Evolutionary conservation across 208 protist genomes (phyloP).

Genomic region (Naegleria gruberi): DNA sequence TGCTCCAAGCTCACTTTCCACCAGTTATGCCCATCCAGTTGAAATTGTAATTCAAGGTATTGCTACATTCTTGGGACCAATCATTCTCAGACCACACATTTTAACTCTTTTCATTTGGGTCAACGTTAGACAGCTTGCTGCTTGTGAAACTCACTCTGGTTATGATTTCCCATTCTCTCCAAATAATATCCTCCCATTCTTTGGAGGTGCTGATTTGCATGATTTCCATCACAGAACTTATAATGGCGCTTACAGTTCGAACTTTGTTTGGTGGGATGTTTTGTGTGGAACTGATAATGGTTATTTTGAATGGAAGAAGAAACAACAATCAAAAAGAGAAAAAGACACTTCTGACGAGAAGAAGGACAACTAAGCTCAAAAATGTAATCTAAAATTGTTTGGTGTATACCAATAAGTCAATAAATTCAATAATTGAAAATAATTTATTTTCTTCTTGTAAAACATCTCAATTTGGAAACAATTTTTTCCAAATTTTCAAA

Average conservation of each 20-base stretch:
- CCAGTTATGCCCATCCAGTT: conserved; percentile 16
- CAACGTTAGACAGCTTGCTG: conserved; percentile 13
- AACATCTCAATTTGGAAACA: not conserved
- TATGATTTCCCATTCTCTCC: conserved; percentile 19
- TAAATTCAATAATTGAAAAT: too few species aligned
- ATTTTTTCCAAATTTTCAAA: not conserved
- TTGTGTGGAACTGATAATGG: conserved; percentile 1
- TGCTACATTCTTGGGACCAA: conserved; percentile 23
- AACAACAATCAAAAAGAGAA: not conserved
- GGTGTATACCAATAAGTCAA: too few species aligned
- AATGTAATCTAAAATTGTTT: too few species aligned
- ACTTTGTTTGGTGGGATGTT: conserved; percentile 9
- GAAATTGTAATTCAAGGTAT: conserved; percentile 22
- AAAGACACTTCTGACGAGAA: too few species aligned
- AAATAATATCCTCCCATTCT: conserved; percentile 14
- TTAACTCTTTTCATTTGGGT: conserved; percentile 15
- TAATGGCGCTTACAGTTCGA: not conserved
- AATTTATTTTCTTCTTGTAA: not conserved
- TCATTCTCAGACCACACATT: conserved; percentile 6
- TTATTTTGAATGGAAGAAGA: conserved; percentile 14
- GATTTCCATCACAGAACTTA: conserved; percentile 25
- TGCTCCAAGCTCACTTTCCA: not conserved
- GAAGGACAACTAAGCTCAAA: too few species aligned
- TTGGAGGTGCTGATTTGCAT: conserved; percentile 22
- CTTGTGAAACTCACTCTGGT: conserved; percentile 20